Conservation (phyloP, 2,329 filamentous ascomycete species). For the Atkinsonella hypoxylon region DNA sequence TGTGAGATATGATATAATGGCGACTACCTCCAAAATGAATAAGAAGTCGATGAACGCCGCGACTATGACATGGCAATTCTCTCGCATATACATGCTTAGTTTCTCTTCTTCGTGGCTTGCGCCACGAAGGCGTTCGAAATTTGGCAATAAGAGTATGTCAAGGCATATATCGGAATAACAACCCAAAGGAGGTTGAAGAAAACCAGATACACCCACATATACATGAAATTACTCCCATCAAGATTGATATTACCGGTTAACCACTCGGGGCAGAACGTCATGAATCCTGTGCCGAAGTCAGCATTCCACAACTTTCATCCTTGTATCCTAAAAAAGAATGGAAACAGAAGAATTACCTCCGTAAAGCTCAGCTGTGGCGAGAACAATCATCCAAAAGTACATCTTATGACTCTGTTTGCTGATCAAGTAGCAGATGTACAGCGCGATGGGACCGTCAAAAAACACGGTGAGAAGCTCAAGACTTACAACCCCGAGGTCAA, state of each 20-base stretch:
- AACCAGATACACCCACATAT: slow-evolving; percentile 53
- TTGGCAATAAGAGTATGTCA: slow-evolving; percentile 42
- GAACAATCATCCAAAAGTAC: slow-evolving; percentile 50
- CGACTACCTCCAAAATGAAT: no score
- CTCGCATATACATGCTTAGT: neutral
- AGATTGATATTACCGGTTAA: slow-evolving; percentile 49
- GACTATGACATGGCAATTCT: neutral
- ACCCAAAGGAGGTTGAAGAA: slow-evolving; percentile 63
- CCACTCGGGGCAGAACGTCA: slow-evolving; percentile 63
- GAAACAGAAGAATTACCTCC: slow-evolving; percentile 32
- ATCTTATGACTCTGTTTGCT: slow-evolving; percentile 40
- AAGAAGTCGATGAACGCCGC: no score
- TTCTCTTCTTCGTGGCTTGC: slow-evolving; percentile 18
- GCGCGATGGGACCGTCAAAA: slow-evolving; percentile 46
- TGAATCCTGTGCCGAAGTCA: slow-evolving; percentile 37
- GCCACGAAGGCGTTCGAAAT: slow-evolving; percentile 40
- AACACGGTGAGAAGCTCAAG: slow-evolving; percentile 56
- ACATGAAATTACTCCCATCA: slow-evolving; percentile 56
- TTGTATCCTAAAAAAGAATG: neutral
- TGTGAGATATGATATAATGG: no score
- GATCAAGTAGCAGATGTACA: slow-evolving; percentile 49
- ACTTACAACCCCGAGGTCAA: slow-evolving; percentile 50
- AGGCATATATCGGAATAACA: slow-evolving; percentile 46
- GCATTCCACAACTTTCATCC: neutral
- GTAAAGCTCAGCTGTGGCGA: slow-evolving; percentile 56